Evolutionary conservation across 805 yeast species (phyloP), one percentile per base, ranked within the genome.

Genomic region (Saccharomyces mikatae): DNA sequence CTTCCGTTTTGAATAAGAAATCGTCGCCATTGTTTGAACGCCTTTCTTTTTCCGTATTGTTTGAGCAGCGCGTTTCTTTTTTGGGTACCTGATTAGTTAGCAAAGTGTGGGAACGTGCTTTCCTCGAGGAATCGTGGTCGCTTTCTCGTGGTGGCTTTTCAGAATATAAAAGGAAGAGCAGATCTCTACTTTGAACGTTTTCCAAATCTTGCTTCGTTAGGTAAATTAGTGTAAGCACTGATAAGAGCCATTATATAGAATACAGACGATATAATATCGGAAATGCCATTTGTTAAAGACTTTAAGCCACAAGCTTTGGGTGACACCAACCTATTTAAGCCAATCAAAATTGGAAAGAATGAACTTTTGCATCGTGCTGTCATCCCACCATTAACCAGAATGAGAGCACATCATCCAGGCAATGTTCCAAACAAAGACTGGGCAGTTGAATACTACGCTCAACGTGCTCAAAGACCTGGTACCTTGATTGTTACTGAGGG

Each of bases 401-500:
- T 63, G 62, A 72, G 81, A 60, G 74, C 75, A 41, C 56, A 53
- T 22, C 62, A 68, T 17, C 71, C 68, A 4, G 76, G 73, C 28
- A 71, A 71, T 58, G 66, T 70, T 27, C 75, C 80, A 26, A 74
- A 80, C 31, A 62, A 54, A 44, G 80, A 78, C 41, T 72, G 79
- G 54, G 72, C 76, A 56, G 63, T 69, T n/a, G 71, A 76, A 56
- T 82, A 84, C 66, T 86, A 86, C 62, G 72, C 64, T 28, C 80
- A 81, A 60, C 74, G 88, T 60, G 76, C 88, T 0, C 62, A 70
- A 49, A 68, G 70, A 54, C 78, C 80, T 21, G 89, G 89, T 21
- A 77, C 87, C 17, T 67, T 86, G 57, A 58, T 84, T 31, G 77
- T 82, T 58, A 70, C 84, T 8, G 90, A 85, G 65, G 89, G 82